phyloP scores from a whole-genome alignment of 768 basidiomycete genomes.

The Rhodotorula babjevae region DNA sequence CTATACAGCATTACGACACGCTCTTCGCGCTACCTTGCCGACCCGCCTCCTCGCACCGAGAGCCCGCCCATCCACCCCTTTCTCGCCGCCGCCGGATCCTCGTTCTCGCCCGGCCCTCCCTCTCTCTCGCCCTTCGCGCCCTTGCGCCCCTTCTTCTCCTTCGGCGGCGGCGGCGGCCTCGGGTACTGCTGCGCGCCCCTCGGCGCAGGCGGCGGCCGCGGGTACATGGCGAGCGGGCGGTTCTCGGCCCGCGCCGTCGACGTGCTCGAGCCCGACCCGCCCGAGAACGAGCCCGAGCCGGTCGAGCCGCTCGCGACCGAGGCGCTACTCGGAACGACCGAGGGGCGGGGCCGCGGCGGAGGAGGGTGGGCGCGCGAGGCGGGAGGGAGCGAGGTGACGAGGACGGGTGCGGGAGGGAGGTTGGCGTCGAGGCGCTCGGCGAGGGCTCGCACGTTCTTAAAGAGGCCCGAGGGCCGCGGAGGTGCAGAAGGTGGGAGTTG shows the following conservation, averaged over 20 bases:
- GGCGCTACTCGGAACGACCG: neutral
- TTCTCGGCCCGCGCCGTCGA: too few relatives aligned
- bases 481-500: too few relatives aligned
- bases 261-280: neutral
- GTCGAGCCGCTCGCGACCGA: neutral
- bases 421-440: neutral
- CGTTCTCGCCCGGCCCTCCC: neutral
- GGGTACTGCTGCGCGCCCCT: neutral
- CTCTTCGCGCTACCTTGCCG: too few relatives aligned
- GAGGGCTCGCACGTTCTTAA: neutral
- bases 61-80: too few relatives aligned
- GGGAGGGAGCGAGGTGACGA: neutral
- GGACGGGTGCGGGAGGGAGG: neutral
- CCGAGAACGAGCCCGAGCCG: neutral
- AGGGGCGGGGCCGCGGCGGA: neutral
- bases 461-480: neutral
- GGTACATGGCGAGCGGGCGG: neutral
- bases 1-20: too few relatives aligned
- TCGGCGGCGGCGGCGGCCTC: neutral
- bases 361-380: too few relatives aligned
- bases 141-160: neutral
- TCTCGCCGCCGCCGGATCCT: neutral
- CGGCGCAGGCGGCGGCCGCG: constrained; percentile 1
- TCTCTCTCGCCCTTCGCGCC: neutral
- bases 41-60: too few relatives aligned